Conservation (phyloP, 2,329 filamentous ascomycete species). For the Fusarium lateritium region DNA sequence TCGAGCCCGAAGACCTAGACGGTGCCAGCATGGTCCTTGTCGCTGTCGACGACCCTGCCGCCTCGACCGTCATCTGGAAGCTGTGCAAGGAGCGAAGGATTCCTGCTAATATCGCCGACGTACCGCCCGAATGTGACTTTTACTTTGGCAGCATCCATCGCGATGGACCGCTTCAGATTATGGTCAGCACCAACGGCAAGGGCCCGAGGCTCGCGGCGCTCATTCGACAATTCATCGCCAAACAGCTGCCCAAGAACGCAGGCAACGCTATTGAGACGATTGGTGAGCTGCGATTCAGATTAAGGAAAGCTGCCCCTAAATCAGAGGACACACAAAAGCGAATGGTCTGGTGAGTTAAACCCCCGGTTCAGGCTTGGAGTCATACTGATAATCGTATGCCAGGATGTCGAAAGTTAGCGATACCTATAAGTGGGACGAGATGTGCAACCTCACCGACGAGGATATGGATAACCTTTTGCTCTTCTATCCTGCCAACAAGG, state of each 20-base stretch:
- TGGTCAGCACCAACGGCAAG: slow-evolving; percentile 99
- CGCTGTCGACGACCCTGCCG: slow-evolving; percentile 92
- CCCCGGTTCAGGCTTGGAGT: too few relatives aligned
- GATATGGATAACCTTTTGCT: slow-evolving; percentile 87
- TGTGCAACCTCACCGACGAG: slow-evolving; percentile 84
- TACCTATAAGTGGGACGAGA: slow-evolving; percentile 85
- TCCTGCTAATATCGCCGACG: slow-evolving; percentile 95
- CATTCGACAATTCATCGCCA: slow-evolving; percentile 86
- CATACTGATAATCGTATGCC: slow-evolving; percentile 19
- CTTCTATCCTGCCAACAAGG: slow-evolving; percentile 75
- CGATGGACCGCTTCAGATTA: slow-evolving; percentile 95
- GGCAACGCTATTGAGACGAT: slow-evolving; percentile 90
- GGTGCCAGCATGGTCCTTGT: slow-evolving; percentile 88
- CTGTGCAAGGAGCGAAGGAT: slow-evolving; percentile 89
- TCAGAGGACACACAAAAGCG: slow-evolving; percentile 83
- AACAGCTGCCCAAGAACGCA: slow-evolving; percentile 80
- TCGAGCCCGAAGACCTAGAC: slow-evolving; percentile 89
- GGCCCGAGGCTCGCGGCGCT: slow-evolving; percentile 92
- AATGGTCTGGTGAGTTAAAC: slow-evolving; percentile 83
- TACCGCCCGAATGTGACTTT: slow-evolving; percentile 97
- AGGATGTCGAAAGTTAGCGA: slow-evolving; percentile 97
- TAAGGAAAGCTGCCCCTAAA: slow-evolving; percentile 82
- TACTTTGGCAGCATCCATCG: slow-evolving; percentile 98
- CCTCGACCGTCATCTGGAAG: slow-evolving; percentile 93
- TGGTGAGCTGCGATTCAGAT: slow-evolving; percentile 82